phyloP scores from a whole-genome alignment of 2,329 filamentous ascomycete species.

The Alternaria infectoria region DNA sequence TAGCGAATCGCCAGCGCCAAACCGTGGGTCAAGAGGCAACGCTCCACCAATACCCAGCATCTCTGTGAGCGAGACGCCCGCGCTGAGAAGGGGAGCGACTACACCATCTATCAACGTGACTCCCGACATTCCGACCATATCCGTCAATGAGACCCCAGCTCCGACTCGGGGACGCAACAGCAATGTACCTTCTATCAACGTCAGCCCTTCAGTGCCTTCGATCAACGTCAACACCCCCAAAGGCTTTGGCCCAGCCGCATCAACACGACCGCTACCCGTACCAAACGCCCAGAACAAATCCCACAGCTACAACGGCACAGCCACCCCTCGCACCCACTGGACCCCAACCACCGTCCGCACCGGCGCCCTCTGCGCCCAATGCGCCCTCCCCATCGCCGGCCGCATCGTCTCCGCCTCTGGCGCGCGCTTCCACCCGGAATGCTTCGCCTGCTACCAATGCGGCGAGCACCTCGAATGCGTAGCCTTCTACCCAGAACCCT shows the following conservation, averaged over 20 bases:
- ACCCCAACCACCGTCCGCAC: slow-evolving; percentile 56
- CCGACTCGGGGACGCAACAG: slow-evolving; percentile 16
- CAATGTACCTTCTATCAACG: slow-evolving; percentile 32
- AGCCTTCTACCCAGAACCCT: slow-evolving; percentile 93
- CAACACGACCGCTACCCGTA: slow-evolving; percentile 56
- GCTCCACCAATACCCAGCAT: slow-evolving; percentile 2
- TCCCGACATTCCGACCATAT: slow-evolving; percentile 39
- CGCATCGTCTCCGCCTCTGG: slow-evolving; percentile 86
- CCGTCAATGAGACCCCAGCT: slow-evolving; percentile 29
- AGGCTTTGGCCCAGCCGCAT: slow-evolving; percentile 36
- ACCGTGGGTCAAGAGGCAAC: slow-evolving; percentile 10
- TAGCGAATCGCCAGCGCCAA: slow-evolving; percentile 24
- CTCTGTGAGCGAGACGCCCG: slow-evolving; percentile 22
- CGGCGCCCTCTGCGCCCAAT: slow-evolving; percentile 83
- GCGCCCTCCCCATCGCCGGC: slow-evolving; percentile 82
- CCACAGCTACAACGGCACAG: slow-evolving; percentile 39
- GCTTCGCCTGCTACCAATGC: slow-evolving; percentile 89
- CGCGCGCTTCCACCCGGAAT: slow-evolving; percentile 87
- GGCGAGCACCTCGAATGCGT: slow-evolving; percentile 89
- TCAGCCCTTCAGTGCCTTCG: slow-evolving; percentile 31
- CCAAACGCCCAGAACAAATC: slow-evolving; percentile 52
- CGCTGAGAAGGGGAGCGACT: slow-evolving; percentile 10
- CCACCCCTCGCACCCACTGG: slow-evolving; percentile 51
- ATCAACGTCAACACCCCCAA: slow-evolving; percentile 35
- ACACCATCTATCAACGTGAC: slow-evolving; percentile 23